Evolutionary conservation across 2,329 filamentous ascomycete species (phyloP).

Genomic region (Exophiala phaeomuriformis): DNA sequence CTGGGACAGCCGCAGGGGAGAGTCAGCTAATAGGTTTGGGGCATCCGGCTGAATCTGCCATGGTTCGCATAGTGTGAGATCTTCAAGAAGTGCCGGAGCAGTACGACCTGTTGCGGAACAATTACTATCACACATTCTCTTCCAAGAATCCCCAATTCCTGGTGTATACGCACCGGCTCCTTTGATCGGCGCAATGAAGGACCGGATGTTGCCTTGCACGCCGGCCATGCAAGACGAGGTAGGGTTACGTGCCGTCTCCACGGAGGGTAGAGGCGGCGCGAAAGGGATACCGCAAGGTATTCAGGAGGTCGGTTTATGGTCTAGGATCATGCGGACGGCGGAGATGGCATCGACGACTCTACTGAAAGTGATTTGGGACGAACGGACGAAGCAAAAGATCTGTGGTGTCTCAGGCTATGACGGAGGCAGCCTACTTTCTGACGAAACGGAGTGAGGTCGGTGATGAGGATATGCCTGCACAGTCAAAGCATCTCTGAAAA

Average conservation of each 20-base stretch:
- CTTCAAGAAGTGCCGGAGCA: constrained; percentile 45
- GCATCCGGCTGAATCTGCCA: constrained; percentile 40
- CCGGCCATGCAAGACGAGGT: constrained; percentile 24
- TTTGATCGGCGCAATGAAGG: constrained; percentile 24
- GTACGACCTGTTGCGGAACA: constrained; percentile 18
- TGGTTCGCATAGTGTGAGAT: constrained; percentile 48
- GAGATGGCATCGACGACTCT: constrained; percentile 4
- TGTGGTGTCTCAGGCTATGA: constrained; percentile 2
- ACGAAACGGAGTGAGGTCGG: background rate
- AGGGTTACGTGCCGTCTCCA: constrained; percentile 6
- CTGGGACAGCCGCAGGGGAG: constrained; percentile 46
- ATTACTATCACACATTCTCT: constrained; percentile 5
- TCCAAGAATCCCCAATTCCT: background rate
- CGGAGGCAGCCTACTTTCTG: constrained; percentile 2
- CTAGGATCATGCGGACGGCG: constrained; percentile 5
- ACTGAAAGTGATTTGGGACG: constrained; percentile 4
- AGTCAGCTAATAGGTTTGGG: constrained; percentile 50
- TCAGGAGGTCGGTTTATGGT: constrained; percentile 1
- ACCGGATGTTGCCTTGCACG: constrained; percentile 25
- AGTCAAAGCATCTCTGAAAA: background rate
- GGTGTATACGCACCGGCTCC: constrained; percentile 22
- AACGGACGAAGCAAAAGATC: background rate
- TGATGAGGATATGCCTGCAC: background rate
- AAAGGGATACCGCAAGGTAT: background rate
- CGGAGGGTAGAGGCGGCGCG: constrained; percentile 4